Conservation (phyloP, 106 monocot genomes). For the Alisma plantagoaquatica region DNA sequence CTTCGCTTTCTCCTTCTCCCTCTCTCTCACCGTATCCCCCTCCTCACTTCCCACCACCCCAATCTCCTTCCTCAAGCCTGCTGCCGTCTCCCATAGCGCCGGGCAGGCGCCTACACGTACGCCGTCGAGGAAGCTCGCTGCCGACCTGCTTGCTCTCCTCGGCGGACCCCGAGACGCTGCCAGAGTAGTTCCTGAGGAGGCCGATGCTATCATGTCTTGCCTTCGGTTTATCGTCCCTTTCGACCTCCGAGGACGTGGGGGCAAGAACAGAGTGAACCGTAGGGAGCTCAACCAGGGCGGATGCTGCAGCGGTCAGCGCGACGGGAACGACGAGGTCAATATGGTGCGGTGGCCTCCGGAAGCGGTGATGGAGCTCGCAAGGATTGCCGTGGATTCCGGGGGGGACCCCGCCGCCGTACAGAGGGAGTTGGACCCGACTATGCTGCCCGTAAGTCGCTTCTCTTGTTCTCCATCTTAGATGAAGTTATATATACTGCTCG, state of each 20-base stretch:
- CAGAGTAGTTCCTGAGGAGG: constrained; percentile 25
- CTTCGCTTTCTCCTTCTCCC: constrained; percentile 13
- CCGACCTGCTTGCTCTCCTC: constrained; percentile 39
- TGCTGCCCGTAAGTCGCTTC: constrained; percentile 61
- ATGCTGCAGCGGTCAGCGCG: no score
- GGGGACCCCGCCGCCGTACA: constrained; percentile 69
- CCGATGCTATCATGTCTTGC: constrained; percentile 43
- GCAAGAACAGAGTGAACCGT: background rate
- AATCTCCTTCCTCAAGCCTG: constrained; percentile 5
- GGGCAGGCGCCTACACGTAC: no score
- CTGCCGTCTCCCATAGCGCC: no score
- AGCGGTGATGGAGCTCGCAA: constrained; percentile 83
- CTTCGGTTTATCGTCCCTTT: constrained; percentile 77
- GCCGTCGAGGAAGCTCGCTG: background rate
- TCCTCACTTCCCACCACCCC: background rate
- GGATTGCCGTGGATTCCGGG: constrained; percentile 79
- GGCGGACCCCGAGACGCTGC: constrained; percentile 25
- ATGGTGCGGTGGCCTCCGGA: constrained; percentile 82
- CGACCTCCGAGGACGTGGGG: background rate
- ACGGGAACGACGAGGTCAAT: constrained; percentile 28
- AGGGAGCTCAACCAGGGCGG: constrained; percentile 5
- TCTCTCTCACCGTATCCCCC: constrained; percentile 9
- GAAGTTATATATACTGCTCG: no score
- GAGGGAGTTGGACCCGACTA: constrained; percentile 57
- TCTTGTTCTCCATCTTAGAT: no score